Conservation (phyloP, 179 eudicot genomes). For the Nepenthes alata region DNA sequence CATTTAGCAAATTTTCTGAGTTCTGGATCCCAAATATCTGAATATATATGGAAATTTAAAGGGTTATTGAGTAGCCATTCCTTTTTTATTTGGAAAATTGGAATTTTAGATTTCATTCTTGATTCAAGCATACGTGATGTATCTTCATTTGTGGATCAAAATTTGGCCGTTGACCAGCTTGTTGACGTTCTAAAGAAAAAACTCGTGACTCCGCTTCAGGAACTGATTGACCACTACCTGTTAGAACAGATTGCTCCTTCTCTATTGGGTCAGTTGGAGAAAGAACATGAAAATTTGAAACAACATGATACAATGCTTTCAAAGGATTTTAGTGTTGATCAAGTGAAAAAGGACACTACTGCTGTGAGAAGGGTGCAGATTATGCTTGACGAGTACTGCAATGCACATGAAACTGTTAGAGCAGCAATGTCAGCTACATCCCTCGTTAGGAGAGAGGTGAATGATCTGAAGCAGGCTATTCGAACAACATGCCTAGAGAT, state of each 20-base stretch:
- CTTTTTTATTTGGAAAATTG: slow-evolving; percentile 87
- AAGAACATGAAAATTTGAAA: slow-evolving; percentile 49
- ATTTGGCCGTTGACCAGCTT: slow-evolving; percentile 81
- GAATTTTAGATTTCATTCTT: slow-evolving; percentile 64
- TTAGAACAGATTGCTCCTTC: slow-evolving; percentile 65
- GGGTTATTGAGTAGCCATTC: slow-evolving; percentile 42
- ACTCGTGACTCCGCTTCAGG: slow-evolving; percentile 57
- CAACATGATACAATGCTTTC: slow-evolving; percentile 22
- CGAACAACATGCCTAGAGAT: slow-evolving; percentile 63
- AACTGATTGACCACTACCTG: slow-evolving; percentile 47
- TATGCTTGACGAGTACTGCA: slow-evolving; percentile 87
- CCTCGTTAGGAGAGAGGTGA: slow-evolving; percentile 53
- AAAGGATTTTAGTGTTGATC: slow-evolving; percentile 33
- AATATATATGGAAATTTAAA: slow-evolving; percentile 71
- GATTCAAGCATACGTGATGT: slow-evolving; percentile 66
- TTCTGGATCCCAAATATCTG: slow-evolving; percentile 76
- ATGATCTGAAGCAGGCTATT: slow-evolving; percentile 71
- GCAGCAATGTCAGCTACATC: slow-evolving; percentile 81
- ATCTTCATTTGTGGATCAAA: slow-evolving; percentile 62
- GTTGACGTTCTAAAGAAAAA: slow-evolving; percentile 63
- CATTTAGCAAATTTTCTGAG: slow-evolving; percentile 30
- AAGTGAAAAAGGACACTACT: slow-evolving; percentile 27
- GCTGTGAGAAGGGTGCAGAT: slow-evolving; percentile 52
- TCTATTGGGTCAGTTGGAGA: slow-evolving; percentile 45
- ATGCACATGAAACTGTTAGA: slow-evolving; percentile 87